Evolutionary conservation across 2,329 filamentous ascomycete species (phyloP).

Genomic region (Passalora sequoiae): DNA sequence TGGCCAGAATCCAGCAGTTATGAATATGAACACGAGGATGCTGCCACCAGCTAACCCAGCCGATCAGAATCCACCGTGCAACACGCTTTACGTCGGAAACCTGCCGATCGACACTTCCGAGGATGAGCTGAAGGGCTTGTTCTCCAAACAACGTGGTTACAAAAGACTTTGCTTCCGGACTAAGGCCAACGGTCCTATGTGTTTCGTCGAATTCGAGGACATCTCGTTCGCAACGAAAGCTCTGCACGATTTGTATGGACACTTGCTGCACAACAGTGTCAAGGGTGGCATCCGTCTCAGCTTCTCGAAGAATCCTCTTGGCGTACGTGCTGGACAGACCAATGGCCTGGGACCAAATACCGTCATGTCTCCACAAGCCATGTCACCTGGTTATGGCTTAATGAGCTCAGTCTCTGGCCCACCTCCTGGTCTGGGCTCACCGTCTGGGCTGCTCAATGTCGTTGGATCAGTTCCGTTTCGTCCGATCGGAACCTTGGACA

Average conservation of each 20-base stretch:
- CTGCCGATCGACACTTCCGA: conserved; percentile 87
- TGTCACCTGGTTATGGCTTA: conserved; percentile 53
- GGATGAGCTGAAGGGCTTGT: conserved; percentile 89
- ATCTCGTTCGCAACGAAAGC: conserved; percentile 87
- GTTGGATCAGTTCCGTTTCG: conserved; percentile 14
- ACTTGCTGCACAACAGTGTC: conserved; percentile 79
- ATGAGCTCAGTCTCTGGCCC: conserved; percentile 54
- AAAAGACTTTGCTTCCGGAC: conserved; percentile 92
- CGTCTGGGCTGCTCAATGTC: conserved; percentile 46
- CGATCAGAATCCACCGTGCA: conserved; percentile 95
- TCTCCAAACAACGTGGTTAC: conserved; percentile 89
- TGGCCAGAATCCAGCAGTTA: conserved; percentile 52
- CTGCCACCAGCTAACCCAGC: conserved; percentile 85
- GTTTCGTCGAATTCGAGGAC: conserved; percentile 97
- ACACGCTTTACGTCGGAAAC: conserved; percentile 97
- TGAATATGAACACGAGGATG: conserved; percentile 56
- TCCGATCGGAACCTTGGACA: conserved; percentile 21
- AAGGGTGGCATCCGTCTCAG: conserved; percentile 93
- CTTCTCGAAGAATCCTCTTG: conserved; percentile 95
- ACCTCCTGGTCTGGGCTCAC: conserved; percentile 72
- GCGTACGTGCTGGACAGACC: conserved; percentile 74
- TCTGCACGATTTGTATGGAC: conserved; percentile 82
- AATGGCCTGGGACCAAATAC: conserved; percentile 49
- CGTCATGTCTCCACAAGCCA: conserved; percentile 47
- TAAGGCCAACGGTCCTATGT: conserved; percentile 95